Evolutionary conservation across 2,329 filamentous ascomycete genomes (phyloP).

Genomic region (Cercospora janseana): DNA sequence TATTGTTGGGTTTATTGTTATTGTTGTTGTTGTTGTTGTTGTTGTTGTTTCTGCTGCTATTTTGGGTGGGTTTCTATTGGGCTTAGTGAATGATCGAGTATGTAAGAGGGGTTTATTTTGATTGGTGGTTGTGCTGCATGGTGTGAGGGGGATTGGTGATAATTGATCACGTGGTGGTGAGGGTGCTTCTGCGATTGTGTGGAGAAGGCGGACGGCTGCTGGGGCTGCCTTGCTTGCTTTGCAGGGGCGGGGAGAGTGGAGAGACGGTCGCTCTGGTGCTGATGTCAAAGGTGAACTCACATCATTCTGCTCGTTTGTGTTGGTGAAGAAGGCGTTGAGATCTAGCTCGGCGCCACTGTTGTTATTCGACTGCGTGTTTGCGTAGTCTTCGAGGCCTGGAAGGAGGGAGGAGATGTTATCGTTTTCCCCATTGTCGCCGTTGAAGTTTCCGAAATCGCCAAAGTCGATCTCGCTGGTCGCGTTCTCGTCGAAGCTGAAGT

Average conservation of each 20-base stretch:
- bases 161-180: too few species aligned
- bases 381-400: constrained; percentile 44
- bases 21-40: background rate
- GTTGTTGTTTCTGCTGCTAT: background rate
- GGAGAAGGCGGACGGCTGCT: background rate
- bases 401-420: constrained; percentile 40
- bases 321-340: constrained; percentile 32
- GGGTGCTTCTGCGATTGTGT: background rate
- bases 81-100: too few species aligned
- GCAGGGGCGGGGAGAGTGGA: too few species aligned
- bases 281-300: background rate
- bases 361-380: constrained; percentile 34
- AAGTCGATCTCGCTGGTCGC: constrained; percentile 37
- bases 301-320: constrained; percentile 18
- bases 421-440: constrained; percentile 30
- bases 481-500: constrained; percentile 26
- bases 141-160: too few species aligned
- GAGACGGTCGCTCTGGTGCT: too few species aligned
- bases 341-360: constrained; percentile 26
- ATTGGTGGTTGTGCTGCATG: too few species aligned
- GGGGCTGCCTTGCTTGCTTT: too few species aligned
- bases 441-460: constrained; percentile 31
- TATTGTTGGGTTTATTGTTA: background rate
- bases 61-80: too few species aligned
- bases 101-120: too few species aligned